Conservation (phyloP, 2,329 filamentous ascomycete species). For the Rhynchosporium secalis region DNA sequence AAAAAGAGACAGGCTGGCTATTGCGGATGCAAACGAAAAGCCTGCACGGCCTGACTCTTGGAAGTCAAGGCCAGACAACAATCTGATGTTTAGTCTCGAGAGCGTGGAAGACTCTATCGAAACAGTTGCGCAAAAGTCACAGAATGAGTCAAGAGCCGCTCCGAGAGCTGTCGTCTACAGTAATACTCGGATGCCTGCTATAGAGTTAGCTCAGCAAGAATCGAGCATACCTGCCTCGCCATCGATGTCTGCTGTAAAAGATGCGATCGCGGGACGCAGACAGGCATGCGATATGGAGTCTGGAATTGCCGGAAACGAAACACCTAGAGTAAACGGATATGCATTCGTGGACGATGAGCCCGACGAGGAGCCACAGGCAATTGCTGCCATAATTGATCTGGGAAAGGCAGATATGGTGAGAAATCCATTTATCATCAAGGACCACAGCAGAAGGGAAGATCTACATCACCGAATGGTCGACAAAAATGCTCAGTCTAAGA, state of each 20-base stretch:
- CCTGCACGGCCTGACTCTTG: slow-evolving; percentile 78
- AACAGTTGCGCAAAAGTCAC: slow-evolving; percentile 67
- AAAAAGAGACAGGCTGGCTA: slow-evolving; percentile 58
- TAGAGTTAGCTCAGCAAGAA: slow-evolving; percentile 41
- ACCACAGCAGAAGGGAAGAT: slow-evolving; percentile 73
- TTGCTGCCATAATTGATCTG: slow-evolving; percentile 54
- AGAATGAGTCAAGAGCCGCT: slow-evolving; percentile 69
- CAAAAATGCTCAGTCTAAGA: slow-evolving; percentile 71
- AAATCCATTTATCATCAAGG: slow-evolving; percentile 79
- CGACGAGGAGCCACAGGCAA: slow-evolving; percentile 46
- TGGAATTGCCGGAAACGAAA: slow-evolving; percentile 62
- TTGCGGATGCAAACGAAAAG: slow-evolving; percentile 67
- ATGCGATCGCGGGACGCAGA: slow-evolving; percentile 76
- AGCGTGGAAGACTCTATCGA: slow-evolving; percentile 58
- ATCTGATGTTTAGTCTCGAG: slow-evolving; percentile 81
- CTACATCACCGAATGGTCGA: slow-evolving; percentile 88
- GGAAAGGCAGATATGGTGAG: slow-evolving; percentile 61
- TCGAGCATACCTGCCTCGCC: slow-evolving; percentile 69
- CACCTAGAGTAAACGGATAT: slow-evolving; percentile 89
- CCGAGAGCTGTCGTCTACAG: slow-evolving; percentile 77
- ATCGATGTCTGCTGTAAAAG: slow-evolving; percentile 78
- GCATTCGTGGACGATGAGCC: slow-evolving; percentile 87
- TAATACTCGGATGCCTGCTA: slow-evolving; percentile 75
- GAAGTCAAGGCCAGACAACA: slow-evolving; percentile 73
- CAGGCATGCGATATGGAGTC: slow-evolving; percentile 63